A percentile compares a stretch with the other conserved stretches of the same genome.
phyloP scores from a whole-genome alignment of 106 monocot species.

The Platanthera guangdongensis region DNA sequence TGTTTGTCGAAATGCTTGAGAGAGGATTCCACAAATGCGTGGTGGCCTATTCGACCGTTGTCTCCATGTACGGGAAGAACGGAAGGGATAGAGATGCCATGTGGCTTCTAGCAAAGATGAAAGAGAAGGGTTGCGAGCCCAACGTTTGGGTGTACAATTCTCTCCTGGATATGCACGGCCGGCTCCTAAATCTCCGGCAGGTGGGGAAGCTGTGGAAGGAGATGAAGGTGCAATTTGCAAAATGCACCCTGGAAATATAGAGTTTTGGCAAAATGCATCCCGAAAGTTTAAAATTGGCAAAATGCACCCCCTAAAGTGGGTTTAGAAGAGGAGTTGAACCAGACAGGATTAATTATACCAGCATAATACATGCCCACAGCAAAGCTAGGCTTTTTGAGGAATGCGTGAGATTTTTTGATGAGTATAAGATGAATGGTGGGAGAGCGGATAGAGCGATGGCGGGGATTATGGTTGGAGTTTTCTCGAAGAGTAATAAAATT shows the following conservation, averaged over 20 bases:
- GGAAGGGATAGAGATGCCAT: conserved; percentile 56
- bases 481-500: conserved; percentile 47
- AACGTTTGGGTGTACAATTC: conserved; percentile 84
- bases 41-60: conserved; percentile 77
- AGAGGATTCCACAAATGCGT: conserved; percentile 63
- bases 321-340: conserved; percentile 38
- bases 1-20: conserved; percentile 63
- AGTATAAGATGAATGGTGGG: conserved; percentile 47
- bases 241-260: no score
- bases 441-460: conserved; percentile 53
- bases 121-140: conserved; percentile 65
- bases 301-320: no score
- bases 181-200: conserved; percentile 31
- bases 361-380: conserved; percentile 52
- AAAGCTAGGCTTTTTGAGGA: conserved; percentile 40
- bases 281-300: no score
- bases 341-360: conserved; percentile 67
- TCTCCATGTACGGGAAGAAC: conserved; percentile 67
- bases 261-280: no score
- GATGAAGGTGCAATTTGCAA: no score
- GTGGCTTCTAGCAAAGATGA: conserved; percentile 76
- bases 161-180: conserved; percentile 66
- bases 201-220: conserved; percentile 87
- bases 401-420: conserved; percentile 49
- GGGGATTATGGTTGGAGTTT: conserved; percentile 81